Evolutionary conservation across 2,329 filamentous ascomycete species (phyloP).

Genomic region (Ophiostoma perfectum): DNA sequence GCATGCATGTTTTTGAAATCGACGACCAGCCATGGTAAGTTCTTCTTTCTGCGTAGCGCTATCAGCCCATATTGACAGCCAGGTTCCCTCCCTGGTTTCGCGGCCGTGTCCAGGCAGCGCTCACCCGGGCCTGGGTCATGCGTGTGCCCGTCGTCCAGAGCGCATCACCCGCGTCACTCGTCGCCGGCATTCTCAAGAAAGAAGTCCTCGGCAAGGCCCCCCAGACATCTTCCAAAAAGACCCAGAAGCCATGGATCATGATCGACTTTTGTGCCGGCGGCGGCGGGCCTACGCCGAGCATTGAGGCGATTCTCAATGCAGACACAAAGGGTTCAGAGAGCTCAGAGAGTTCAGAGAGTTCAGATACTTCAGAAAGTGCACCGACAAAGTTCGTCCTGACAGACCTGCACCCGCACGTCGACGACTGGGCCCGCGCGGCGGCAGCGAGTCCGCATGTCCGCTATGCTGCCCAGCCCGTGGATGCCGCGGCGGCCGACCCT

Average conservation of each 20-base stretch:
- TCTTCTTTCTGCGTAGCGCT: background rate
- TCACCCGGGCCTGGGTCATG: constrained; percentile 59
- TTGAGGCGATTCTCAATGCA: constrained; percentile 55
- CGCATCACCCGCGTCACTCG: constrained; percentile 54
- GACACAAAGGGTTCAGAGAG: background rate
- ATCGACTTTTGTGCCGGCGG: constrained; percentile 73
- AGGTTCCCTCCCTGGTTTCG: constrained; percentile 65
- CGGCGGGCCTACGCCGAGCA: constrained; percentile 62
- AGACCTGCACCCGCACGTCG: constrained; percentile 59
- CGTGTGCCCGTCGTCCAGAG: constrained; percentile 53
- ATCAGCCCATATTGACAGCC: background rate
- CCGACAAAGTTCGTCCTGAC: constrained; percentile 55
- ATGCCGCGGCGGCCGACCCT: constrained; percentile 57
- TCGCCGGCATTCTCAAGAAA: constrained; percentile 48
- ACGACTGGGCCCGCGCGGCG: constrained; percentile 52
- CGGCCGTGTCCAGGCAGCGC: constrained; percentile 57
- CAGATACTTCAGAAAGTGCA: background rate
- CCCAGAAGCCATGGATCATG: constrained; percentile 48
- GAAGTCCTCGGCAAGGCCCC: constrained; percentile 17
- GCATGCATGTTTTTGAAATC: constrained; percentile 62
- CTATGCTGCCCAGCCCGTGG: constrained; percentile 57
- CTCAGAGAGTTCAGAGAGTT: too few relatives aligned
- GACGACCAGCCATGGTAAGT: constrained; percentile 60
- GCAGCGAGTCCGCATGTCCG: constrained; percentile 50
- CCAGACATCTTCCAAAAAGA: too few relatives aligned